These are phyloP conservation scores for Erysimum pusillum DNA, from an alignment of 441 rosid species.

Conservation along the genomic window DNA sequence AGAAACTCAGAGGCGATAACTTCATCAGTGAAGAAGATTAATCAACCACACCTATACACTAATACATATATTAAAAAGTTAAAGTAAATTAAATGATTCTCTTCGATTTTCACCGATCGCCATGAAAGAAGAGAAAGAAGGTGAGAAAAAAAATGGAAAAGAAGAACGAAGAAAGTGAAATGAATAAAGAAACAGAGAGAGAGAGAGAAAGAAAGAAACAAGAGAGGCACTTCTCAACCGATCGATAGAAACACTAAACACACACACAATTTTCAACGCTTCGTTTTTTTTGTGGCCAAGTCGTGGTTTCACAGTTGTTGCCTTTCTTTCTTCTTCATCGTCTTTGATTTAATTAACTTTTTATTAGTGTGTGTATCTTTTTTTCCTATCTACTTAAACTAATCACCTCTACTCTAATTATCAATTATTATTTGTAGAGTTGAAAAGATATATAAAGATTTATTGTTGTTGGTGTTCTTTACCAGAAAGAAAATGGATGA, in stretches of 20 bases:
- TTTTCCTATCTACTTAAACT: conserved; percentile 50
- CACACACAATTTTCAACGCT: conserved; percentile 75
- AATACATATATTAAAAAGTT: neutral
- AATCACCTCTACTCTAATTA: conserved; percentile 34
- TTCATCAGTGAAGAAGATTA: conserved; percentile 47
- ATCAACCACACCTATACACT: conserved; percentile 27
- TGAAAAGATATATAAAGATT: conserved; percentile 13
- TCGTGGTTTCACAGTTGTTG: conserved; percentile 45
- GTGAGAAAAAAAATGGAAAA: conserved; percentile 3
- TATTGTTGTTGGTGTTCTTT: conserved; percentile 31
- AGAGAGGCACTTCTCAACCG: conserved; percentile 84
- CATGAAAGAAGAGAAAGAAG: conserved; percentile 31
- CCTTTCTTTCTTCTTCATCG: conserved; percentile 30
- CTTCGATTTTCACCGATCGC: conserved; percentile 21
- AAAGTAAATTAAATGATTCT: neutral
- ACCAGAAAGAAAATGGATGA: conserved; percentile 32
- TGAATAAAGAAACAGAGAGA: conserved; percentile 22
- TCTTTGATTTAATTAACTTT: neutral
- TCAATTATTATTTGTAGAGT: neutral
- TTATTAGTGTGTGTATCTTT: neutral
- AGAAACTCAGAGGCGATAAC: conserved; percentile 62
- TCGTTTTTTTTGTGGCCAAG: conserved; percentile 40
- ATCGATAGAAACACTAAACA: conserved; percentile 37
- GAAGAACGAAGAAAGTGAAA: conserved; percentile 18
- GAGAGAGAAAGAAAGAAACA: conserved; percentile 39